These are phyloP conservation scores for Cerioporus squamosus DNA, from an alignment of 1,284 basidiomycete species.

Conservation along the genomic window DNA sequence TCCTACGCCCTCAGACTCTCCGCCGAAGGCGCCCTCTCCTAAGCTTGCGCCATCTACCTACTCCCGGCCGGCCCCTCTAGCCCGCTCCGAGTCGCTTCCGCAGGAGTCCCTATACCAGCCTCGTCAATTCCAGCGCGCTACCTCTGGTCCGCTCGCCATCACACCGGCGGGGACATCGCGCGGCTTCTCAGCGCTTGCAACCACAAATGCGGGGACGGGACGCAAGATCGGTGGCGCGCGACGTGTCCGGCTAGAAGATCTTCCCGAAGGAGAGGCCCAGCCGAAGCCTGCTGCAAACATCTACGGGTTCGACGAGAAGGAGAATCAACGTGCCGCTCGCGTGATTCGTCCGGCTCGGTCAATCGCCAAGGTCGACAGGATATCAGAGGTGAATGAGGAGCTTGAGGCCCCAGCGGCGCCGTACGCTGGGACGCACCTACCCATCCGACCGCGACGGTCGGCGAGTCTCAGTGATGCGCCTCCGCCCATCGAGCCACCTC, in stretches of 20 bases:
- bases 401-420: conserved; percentile 8
- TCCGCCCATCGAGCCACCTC: conserved; percentile 40
- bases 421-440: not conserved
- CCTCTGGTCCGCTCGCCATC: conserved; percentile 52
- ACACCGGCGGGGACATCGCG: conserved; percentile 35
- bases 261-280: conserved; percentile 37
- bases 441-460: conserved; percentile 61
- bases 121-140: conserved; percentile 62
- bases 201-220: conserved; percentile 39
- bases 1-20: conserved; percentile 41
- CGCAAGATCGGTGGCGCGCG: conserved; percentile 43
- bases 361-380: conserved; percentile 23
- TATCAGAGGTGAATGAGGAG: conserved; percentile 21
- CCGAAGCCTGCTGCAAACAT: conserved; percentile 23
- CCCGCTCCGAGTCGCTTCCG: conserved; percentile 65
- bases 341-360: conserved; percentile 13
- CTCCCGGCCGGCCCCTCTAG: conserved; percentile 52
- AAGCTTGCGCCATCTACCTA: conserved; percentile 22
- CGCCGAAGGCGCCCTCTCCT: conserved; percentile 41
- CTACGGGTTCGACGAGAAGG: conserved; percentile 32
- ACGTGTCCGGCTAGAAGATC: conserved; percentile 46
- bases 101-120: conserved; percentile 35
- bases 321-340: conserved; percentile 37
- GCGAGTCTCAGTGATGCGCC: conserved; percentile 62
- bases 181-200: conserved; percentile 25